Evolutionary conservation across 2,329 filamentous ascomycete genomes (phyloP), one percentile per base, ranked within the genome.

Genomic region (Pseudocercospora ulei): DNA sequence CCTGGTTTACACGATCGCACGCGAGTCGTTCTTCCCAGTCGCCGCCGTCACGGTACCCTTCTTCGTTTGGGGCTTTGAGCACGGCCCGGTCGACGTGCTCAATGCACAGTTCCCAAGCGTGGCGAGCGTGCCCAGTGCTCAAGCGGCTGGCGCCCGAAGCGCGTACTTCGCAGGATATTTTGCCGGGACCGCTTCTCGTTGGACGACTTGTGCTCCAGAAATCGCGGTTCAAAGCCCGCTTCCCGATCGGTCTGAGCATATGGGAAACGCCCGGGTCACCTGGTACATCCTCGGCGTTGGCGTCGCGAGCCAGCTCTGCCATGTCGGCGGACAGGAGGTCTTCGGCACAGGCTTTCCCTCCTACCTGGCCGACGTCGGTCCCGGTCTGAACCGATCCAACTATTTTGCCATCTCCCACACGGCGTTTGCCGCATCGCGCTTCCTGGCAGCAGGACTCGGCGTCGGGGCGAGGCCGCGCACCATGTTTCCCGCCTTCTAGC

Each of bases 61-160:
- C 62, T 77, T 93, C 48, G 66, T 94, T 2, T 93, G 85, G 86
- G 87, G 87, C 0, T 80, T 94, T 41, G 86, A 85, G 0, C 94
- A 94, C 52, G 87, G 87, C 0, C 70, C 94, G 1, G 67, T 94
- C 4, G 85, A 90, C 53, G 80, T 79, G 0, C 71, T 95, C 17
- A 93, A 93, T 57, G 71, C 70, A 12, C 75, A 76, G 14, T 78
- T 85, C 36, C 75, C 79, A 22, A 56, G 62, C 7, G 71, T 84
- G 4, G 71, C 78, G 8, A 54, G 71, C 13, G 78, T 81, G 68
- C 72, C 67, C 1, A 60, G 67, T 0, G 69, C 73, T 4, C 70
- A 85, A 57, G 78, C 72, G 0, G 64, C 84, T 2, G 78, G 77
- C 1, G 69, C 85, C 24, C 80, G 79, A 13, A 75, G 72, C 41